These are phyloP conservation scores for Seiridium unicorne DNA, from an alignment of 2,329 filamentous ascomycete genomes.

Conservation along the genomic window DNA sequence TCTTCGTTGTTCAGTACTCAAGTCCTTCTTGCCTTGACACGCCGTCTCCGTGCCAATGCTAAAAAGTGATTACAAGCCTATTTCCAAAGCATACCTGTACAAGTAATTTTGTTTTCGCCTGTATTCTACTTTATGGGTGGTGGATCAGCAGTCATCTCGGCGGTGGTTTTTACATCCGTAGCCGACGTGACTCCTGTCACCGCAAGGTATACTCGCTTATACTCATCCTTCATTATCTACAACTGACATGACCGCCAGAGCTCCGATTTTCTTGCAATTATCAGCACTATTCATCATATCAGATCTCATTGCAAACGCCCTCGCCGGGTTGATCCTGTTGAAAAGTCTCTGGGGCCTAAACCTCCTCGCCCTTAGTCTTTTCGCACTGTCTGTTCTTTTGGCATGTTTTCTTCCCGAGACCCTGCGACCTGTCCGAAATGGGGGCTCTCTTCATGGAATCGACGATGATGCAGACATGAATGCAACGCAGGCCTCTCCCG, in stretches of 20 bases:
- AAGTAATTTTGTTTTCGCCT: not conserved
- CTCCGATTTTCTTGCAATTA: constrained; percentile 40
- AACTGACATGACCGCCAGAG: constrained; percentile 17
- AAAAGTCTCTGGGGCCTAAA: constrained; percentile 39
- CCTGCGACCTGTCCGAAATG: constrained; percentile 14
- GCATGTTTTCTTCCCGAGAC: constrained; percentile 42
- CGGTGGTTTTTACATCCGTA: constrained; percentile 5
- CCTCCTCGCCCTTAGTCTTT: constrained; percentile 28
- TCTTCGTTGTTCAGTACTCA: not conserved
- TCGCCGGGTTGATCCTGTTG: constrained; percentile 38
- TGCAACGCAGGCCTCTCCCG: not conserved
- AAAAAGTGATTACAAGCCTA: not conserved
- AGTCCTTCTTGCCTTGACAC: too few relatives aligned
- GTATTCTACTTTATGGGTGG: constrained; percentile 3
- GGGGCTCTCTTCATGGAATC: constrained; percentile 17
- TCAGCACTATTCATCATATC: constrained; percentile 34
- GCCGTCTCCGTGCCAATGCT: not conserved
- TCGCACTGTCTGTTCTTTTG: constrained; percentile 25
- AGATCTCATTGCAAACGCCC: constrained; percentile 36
- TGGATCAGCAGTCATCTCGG: not conserved
- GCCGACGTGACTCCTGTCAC: constrained; percentile 1
- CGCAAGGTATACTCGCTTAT: not conserved
- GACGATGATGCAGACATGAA: not conserved
- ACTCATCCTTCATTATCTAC: not conserved
- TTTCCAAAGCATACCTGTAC: not conserved